A percentile compares a stretch with the other conserved stretches of the same genome.
Conservation (phyloP, 164 flowering plant species). For the Taxillus chinensis region DNA sequence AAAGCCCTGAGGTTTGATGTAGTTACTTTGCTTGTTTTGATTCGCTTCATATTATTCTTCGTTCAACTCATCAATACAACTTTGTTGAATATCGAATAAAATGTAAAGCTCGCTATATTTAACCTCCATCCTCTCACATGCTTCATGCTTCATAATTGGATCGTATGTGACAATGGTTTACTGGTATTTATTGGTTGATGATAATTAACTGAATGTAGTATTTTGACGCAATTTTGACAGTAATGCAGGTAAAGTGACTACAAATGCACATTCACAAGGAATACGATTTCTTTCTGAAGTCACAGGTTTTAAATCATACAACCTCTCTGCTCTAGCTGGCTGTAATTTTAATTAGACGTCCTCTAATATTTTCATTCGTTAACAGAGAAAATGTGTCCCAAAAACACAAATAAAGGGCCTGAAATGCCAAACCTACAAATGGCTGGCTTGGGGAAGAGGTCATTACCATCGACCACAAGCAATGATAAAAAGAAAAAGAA, state of each 20-base stretch:
- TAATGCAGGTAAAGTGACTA: slow-evolving; percentile 67
- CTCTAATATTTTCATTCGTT: slow-evolving; percentile 1
- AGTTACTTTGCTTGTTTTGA: not conserved
- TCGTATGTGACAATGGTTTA: too few relatives aligned
- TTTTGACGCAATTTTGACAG: slow-evolving; percentile 20
- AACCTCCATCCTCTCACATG: too few relatives aligned
- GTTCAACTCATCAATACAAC: not conserved
- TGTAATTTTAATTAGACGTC: not conserved
- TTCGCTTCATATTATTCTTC: not conserved
- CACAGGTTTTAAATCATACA: slow-evolving; percentile 38
- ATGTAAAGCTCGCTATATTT: too few relatives aligned
- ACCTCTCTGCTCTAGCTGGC: not conserved
- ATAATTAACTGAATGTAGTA: not conserved
- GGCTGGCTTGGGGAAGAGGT: slow-evolving; percentile 40
- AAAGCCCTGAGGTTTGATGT: slow-evolving; percentile 63
- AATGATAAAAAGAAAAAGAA: slow-evolving; percentile 39
- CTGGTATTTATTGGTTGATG: not conserved
- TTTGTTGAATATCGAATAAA: too few relatives aligned
- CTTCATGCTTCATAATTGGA: too few relatives aligned
- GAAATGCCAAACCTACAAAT: slow-evolving; percentile 12
- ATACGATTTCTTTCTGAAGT: slow-evolving; percentile 65
- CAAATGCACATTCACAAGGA: slow-evolving; percentile 73
- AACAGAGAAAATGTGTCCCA: slow-evolving; percentile 30
- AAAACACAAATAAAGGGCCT: slow-evolving; percentile 14
- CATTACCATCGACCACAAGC: slow-evolving; percentile 28